Percentiles rank a stretch among this genome's conserved stretches.
Evolutionary conservation across 2,329 filamentous ascomycete species (phyloP).

Genomic region (Penicillium sp.): DNA sequence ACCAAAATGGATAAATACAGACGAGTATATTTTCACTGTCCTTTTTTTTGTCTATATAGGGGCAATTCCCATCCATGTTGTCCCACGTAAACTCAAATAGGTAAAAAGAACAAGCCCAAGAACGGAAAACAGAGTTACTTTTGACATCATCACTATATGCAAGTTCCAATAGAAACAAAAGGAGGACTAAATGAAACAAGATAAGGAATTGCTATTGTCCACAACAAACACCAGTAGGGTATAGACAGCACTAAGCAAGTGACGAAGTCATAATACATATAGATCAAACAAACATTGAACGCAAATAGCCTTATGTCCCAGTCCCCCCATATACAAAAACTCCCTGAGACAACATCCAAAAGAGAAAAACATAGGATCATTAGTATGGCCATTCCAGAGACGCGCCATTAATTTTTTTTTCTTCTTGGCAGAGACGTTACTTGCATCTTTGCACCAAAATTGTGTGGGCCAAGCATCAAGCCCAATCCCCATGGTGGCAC

Average conservation of each 20-base stretch:
- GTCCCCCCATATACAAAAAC: slow-evolving; percentile 18
- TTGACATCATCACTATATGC: neutral
- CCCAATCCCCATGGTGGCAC: neutral
- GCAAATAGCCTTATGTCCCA: slow-evolving; percentile 4
- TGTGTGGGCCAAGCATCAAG: neutral
- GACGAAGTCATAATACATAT: slow-evolving; percentile 23
- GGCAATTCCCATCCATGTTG: neutral
- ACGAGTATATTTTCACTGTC: neutral
- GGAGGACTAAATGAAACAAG: neutral
- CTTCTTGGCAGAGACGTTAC: slow-evolving; percentile 2
- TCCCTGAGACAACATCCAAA: slow-evolving; percentile 26
- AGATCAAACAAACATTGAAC: slow-evolving; percentile 10
- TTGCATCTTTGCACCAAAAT: slow-evolving; percentile 13
- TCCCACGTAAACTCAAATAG: neutral
- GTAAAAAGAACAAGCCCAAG: neutral
- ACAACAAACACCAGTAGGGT: slow-evolving; percentile 15
- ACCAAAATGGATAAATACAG: neutral
- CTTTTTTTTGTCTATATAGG: neutral
- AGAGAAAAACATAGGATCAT: slow-evolving; percentile 18
- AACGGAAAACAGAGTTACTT: neutral
- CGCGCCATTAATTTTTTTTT: slow-evolving; percentile 2
- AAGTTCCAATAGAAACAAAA: slow-evolving; percentile 1
- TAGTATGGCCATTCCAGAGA: slow-evolving; percentile 11
- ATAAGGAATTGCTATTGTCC: slow-evolving; percentile 5
- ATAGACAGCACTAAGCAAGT: slow-evolving; percentile 21